These are phyloP conservation scores for Takakia lepidozioides DNA, from an alignment of 225 moss, liverwort and hornwort species.

Conservation along the genomic window DNA sequence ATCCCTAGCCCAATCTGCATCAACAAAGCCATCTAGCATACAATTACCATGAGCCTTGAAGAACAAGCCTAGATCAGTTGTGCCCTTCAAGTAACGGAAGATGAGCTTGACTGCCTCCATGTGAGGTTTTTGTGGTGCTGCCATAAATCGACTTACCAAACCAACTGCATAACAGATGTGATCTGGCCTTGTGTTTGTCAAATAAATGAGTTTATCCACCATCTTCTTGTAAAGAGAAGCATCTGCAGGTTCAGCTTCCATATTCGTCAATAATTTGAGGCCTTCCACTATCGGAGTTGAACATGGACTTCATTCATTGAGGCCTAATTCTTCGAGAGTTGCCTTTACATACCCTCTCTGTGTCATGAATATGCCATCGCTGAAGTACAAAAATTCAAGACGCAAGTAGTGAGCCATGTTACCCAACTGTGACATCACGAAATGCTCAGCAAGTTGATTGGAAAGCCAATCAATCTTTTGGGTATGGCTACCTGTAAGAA, in stretches of 20 bases:
- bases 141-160: background rate
- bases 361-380: conserved; percentile 3
- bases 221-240: background rate
- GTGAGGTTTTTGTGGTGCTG: background rate
- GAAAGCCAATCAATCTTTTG: conserved; percentile 5
- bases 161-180: background rate
- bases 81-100: background rate
- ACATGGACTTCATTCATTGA: background rate
- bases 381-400: background rate
- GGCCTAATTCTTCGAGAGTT: conserved; percentile 3
- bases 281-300: background rate
- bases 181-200: background rate
- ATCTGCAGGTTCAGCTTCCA: background rate
- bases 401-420: background rate
- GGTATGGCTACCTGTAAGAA: conserved; percentile 4
- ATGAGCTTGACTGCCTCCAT: no score
- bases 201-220: background rate
- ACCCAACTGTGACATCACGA: conserved; percentile 12
- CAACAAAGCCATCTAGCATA: background rate
- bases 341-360: background rate
- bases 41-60: background rate
- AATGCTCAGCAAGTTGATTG: background rate
- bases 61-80: background rate
- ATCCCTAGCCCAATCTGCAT: conserved; percentile 6
- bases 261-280: background rate